Evolutionary conservation across 2,329 filamentous ascomycete species (phyloP), one percentile per base, ranked within the genome.

Genomic region (Trichoderma sp.): DNA sequence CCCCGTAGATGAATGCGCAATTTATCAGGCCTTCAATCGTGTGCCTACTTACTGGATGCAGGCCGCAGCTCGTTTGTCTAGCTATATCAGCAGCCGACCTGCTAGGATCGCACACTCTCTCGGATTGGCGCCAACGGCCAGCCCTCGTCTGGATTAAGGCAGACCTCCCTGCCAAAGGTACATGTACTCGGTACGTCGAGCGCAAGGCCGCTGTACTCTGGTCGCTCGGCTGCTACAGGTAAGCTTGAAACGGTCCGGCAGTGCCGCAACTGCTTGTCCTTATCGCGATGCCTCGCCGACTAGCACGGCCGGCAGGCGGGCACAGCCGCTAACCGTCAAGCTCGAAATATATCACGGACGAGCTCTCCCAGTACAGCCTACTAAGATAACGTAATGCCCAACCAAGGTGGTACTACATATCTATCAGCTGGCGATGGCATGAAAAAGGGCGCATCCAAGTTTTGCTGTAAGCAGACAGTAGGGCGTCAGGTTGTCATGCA

Each of bases 311-410:
- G 50, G 48, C 28, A 63, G 14, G 34, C 34, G 60, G 39, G 45
- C 50, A 66, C 28, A 51, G 64, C 64, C 64, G 64, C 59, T 66
- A 66, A 52, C 34, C 19, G 47, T 30, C 50, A 43, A 54, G 52
- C 17, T 19, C n/a, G 17, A 39, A 39, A 14, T 14, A 14, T 39
- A 34, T 30, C 7, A 14, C 12, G 12, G 34, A 39, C 12, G 12
- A 39, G 34, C 17, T 24, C 3, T 39, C 44, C 19, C n/a, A 34
- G n/a, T 19, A 48, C n/a, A 34, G 43, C 44, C 43, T 48, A 34
- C 30, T 24, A 24, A 24, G 26, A 30, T 21, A 19, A 41, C 7
- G 28, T 7, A 30, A 30, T 30, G 5, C 3, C 1, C 28, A 7
- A 30, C 28, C 28, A 14, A 14, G 34, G 14, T 39, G 5, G 12